Evolutionary conservation across 163 green algal genomes (phyloP), one percentile per base, ranked within the genome.

Genomic region (Chlorella variabilis): DNA sequence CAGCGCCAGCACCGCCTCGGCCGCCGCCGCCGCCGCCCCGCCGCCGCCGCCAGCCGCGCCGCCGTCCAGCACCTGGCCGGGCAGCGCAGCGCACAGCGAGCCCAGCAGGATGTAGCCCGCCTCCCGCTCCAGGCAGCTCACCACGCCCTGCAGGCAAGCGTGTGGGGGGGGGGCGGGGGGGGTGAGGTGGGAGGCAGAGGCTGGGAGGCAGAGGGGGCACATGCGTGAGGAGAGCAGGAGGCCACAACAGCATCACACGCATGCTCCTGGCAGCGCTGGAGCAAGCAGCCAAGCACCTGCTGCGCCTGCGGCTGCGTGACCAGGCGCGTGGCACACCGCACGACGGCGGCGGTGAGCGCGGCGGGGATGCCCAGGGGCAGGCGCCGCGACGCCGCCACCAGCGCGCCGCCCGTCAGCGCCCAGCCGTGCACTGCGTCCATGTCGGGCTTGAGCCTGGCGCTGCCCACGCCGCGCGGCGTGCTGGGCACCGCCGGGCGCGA

Each of bases 81-180:
- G 81, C 63, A 88, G 77, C 38, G 82, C 71, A 34, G 78, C 66
- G 63, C 87, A 92, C 45, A 98, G 85, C 41, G 90, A 83, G 36
- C 86, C 91, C 31, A 98, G 87, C 78, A 98, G 78, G 36, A 93
- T 89, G 85, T 94, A 98, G 29, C 93, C 95, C 0, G 93, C 93
- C 65, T 97, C 92, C 0, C 89, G 88, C 63, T 96, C 91, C 31
- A 70, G 31, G 62, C 71, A 80, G 31, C 38, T 29, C 27, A 75
- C 76, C 8, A 87, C 86, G 4, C 62, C 74, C 45, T 77, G 61
- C 5, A 18, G 66, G 7, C 18, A n/a, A 29, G 9, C 7, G 38
- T 38, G 38, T 4, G 6, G 5, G 45, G 68, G 17, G 33, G 42
- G 6, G 13, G 17, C 17, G 33, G 65, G 23, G 1, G 36, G 62